Evolutionary conservation across 345 rosid species (phyloP).

Genomic region (Sisymbrium irio): DNA sequence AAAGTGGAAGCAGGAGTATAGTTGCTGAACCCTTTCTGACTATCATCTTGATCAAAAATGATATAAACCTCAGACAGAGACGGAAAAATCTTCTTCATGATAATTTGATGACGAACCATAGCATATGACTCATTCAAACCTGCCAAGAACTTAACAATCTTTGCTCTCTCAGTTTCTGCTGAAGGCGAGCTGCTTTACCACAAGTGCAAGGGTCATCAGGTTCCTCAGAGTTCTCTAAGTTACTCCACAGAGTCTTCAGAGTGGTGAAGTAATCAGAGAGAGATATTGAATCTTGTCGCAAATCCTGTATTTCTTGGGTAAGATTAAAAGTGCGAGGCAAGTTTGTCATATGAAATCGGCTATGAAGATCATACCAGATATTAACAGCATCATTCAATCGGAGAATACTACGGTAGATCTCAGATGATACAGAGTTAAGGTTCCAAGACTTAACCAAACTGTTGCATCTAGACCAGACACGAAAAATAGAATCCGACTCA

Average conservation of each 20-base stretch:
- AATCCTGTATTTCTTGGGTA: not conserved
- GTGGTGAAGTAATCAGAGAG: too few species aligned
- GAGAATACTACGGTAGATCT: not conserved
- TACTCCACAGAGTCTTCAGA: too few species aligned
- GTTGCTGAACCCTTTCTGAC: not conserved
- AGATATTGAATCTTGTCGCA: not conserved
- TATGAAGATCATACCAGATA: not conserved
- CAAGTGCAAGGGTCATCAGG: not conserved
- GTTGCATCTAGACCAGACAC: not conserved
- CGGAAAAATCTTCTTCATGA: not conserved
- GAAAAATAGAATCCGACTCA: too few species aligned
- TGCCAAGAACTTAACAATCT: not conserved
- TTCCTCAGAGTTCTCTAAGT: too few species aligned
- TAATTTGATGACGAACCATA: not conserved
- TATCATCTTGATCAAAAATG: not conserved
- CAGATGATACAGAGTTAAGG: not conserved
- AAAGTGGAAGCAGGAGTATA: too few species aligned
- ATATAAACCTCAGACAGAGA: not conserved
- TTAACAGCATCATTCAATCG: not conserved
- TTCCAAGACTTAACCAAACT: not conserved
- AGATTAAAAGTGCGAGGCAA: not conserved
- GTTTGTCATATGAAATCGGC: not conserved
- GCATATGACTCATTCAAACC: not conserved
- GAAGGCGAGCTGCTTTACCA: not conserved
- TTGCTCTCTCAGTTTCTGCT: not conserved